Base-by-base conservation (phyloP, 257 asterid genomes). In the Mitragyna speciosa region DNA sequence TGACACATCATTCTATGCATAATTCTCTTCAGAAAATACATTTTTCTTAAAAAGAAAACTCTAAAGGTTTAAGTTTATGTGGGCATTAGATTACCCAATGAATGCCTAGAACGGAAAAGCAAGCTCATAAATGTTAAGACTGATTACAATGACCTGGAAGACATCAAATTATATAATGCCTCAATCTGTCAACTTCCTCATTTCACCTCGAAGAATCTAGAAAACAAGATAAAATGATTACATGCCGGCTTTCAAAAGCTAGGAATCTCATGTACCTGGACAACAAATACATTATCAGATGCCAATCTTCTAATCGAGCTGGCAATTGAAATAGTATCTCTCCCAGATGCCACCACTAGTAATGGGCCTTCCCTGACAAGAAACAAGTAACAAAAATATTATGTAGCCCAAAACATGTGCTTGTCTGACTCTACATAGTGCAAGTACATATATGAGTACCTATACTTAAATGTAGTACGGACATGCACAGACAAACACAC, bases 281-380 rank as follows among this genome's bases (percentile, higher is more conserved):
- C 92, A 78, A 96, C 94, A 76, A 96, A 96, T 84, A 94, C 97
- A 77, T 86, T 90, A 48, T 92, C 97, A 76, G 96, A 88, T 56
- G 99, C 99, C 84, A 96, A 86, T 91, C 93, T 88, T 83, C 86
- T 96, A 28, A 96, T 88, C 83, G 99, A 92, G 92, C 97, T 92
- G 71, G 97, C 94, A 82, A 89, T 84, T 77, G 99, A 91, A 82
- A 92, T 89, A 36, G 99, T 96, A 86, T 96, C 99, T 89, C 98
- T 91, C 77, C 99, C 99, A 76, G 95, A 92, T 88, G 97, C 99
- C 87, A 94, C 94, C 87, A 96, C 97, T 73, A 96, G 95, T 72
- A 96, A 87, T 64, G 99, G 99, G 48, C 99, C 99, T 86, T 94
- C 97, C 96, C 99, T 96, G 91, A 36, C 83, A 84, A 80, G 41